Evolutionary conservation across 176 grass and related monocot species (phyloP).

Genomic region (Triticum timopheevii): DNA sequence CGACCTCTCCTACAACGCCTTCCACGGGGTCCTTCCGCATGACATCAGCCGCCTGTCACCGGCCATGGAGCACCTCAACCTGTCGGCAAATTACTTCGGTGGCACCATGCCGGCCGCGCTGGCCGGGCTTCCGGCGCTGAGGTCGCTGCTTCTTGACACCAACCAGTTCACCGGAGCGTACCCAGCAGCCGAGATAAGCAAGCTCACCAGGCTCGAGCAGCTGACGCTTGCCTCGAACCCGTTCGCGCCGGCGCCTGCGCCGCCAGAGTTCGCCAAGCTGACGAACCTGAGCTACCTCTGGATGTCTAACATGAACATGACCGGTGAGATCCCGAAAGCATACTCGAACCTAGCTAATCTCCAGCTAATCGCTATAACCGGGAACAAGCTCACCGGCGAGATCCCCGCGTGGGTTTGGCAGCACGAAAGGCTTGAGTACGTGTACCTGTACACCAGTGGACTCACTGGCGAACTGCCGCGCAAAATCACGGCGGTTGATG

Average conservation of each 20-base stretch:
- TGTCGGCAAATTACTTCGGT: conserved; percentile 27
- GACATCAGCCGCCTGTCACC: conserved; percentile 23
- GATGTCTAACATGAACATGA: background rate
- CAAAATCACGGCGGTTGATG: no score
- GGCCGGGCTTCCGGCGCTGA: background rate
- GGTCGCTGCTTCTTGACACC: background rate
- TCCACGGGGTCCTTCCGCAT: conserved; percentile 28
- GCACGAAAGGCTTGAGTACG: no score
- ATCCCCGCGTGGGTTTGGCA: no score
- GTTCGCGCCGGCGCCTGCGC: background rate
- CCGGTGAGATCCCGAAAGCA: background rate
- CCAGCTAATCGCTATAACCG: background rate
- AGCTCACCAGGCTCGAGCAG: background rate
- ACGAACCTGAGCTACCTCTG: background rate
- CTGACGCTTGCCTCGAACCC: rapidly evolving
- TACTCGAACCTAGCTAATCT: conserved; percentile 5
- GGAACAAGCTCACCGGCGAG: no score
- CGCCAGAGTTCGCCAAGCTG: background rate
- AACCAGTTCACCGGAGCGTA: background rate
- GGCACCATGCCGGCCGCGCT: conserved; percentile 31
- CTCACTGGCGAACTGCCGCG: no score
- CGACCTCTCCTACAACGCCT: conserved; percentile 37
- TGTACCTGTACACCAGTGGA: no score
- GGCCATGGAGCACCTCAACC: conserved; percentile 20
- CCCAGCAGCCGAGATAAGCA: background rate